Evolutionary conservation across 768 basidiomycete species (phyloP).

Genomic region (Hericium erinaceus): DNA sequence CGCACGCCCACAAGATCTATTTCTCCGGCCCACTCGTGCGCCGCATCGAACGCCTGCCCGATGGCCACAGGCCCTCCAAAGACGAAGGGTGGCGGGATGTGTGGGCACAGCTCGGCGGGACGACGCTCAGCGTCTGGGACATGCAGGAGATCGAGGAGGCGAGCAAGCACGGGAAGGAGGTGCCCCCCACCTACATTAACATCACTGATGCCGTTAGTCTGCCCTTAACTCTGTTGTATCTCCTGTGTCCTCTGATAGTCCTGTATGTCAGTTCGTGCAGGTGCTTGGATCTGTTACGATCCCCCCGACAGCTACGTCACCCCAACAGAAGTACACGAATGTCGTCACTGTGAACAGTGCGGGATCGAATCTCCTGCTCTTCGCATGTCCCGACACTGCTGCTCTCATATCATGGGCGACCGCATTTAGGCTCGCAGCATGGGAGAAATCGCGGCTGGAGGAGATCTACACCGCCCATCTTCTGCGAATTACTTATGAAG

Average conservation of each 20-base stretch:
- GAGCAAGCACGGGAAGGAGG: constrained; percentile 67
- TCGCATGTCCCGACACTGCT: constrained; percentile 69
- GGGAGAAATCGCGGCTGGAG: constrained; percentile 92
- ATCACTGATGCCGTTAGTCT: constrained; percentile 76
- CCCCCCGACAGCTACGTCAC: constrained; percentile 39
- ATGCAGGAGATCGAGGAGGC: constrained; percentile 85
- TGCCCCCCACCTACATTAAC: constrained; percentile 82
- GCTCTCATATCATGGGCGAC: constrained; percentile 85
- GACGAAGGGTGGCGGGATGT: constrained; percentile 79
- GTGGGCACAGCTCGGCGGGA: constrained; percentile 86
- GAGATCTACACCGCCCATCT: constrained; percentile 97
- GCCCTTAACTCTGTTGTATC: constrained; percentile 5
- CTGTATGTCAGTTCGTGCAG: constrained; percentile 53
- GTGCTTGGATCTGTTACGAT: constrained; percentile 68
- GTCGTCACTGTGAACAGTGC: constrained; percentile 92
- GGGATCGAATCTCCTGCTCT: constrained; percentile 81
- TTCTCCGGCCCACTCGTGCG: constrained; percentile 79
- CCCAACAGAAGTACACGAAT: constrained; percentile 55
- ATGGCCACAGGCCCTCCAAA: constrained; percentile 58
- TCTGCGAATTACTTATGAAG: constrained; percentile 64
- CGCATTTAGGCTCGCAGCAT: constrained; percentile 80
- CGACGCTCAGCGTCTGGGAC: constrained; percentile 86
- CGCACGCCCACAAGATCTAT: constrained; percentile 80
- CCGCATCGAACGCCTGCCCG: constrained; percentile 65
- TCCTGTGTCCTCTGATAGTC: constrained; percentile 5